These are phyloP conservation scores for Lentinula detonsa DNA, from an alignment of 768 basidiomycete genomes.

Conservation along the genomic window DNA sequence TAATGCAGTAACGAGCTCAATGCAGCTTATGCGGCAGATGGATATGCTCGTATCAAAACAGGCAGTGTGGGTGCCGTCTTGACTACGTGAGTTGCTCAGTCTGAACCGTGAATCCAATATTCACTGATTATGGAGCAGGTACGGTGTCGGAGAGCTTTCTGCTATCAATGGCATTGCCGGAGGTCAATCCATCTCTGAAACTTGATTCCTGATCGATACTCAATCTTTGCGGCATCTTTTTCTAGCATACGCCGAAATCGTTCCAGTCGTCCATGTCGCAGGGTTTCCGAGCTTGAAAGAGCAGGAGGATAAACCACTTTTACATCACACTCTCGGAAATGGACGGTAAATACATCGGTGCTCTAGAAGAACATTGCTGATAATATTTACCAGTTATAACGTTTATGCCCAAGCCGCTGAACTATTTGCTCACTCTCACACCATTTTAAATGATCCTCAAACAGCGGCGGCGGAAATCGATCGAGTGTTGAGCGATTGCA, in stretches of 20 bases:
- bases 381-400: conserved; percentile 46
- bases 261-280: conserved; percentile 84
- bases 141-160: conserved; percentile 88
- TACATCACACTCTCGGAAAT: conserved; percentile 88
- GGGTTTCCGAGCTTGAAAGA: conserved; percentile 74
- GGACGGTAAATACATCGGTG: conserved; percentile 40
- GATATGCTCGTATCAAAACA: conserved; percentile 85
- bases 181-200: conserved; percentile 27
- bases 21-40: conserved; percentile 87
- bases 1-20: conserved; percentile 69
- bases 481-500: conserved; percentile 64
- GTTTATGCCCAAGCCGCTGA: conserved; percentile 72
- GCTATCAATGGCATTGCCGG: conserved; percentile 83
- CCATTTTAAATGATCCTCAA: conserved; percentile 44
- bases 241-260: conserved; percentile 76
- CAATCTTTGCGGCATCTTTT: background rate
- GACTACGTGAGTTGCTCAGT: conserved; percentile 53
- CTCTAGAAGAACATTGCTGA: background rate
- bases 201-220: background rate
- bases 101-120: background rate
- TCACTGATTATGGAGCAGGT: conserved; percentile 32
- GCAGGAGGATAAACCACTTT: conserved; percentile 63
- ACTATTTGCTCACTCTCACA: conserved; percentile 69
- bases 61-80: conserved; percentile 62
- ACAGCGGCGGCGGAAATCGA: conserved; percentile 72